These are phyloP conservation scores for Boletellus deceptivus DNA, from an alignment of 1,284 basidiomycete species.

Conservation along the genomic window DNA sequence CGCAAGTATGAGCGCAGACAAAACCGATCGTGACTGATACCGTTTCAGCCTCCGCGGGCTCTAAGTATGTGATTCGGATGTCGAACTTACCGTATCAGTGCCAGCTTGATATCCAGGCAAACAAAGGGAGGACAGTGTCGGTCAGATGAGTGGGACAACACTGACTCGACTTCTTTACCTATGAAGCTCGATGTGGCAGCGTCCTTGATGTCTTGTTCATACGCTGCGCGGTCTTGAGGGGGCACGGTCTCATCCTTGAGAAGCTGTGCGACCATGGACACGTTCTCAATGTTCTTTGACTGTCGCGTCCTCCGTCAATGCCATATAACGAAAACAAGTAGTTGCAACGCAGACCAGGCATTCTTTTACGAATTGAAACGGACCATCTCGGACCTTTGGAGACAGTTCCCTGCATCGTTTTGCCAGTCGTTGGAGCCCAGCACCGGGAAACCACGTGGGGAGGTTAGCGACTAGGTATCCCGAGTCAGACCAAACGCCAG, in stretches of 20 bases:
- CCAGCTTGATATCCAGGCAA: constrained; percentile 14
- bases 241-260: constrained; percentile 3
- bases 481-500: constrained; percentile 13
- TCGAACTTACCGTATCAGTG: constrained; percentile 20
- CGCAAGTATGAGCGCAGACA: constrained; percentile 21
- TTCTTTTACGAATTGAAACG: constrained; percentile 35
- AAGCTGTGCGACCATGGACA: constrained; percentile 20
- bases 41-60: background rate
- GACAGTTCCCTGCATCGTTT: constrained; percentile 24
- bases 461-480: constrained; percentile 21
- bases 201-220: constrained; percentile 26
- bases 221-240: background rate
- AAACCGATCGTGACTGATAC: constrained; percentile 22
- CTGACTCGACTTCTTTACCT: constrained; percentile 7
- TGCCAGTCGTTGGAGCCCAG: constrained; percentile 24
- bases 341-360: constrained; percentile 26
- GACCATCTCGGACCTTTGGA: constrained; percentile 26
- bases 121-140: background rate
- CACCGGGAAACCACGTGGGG: constrained; percentile 37
- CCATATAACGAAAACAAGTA: background rate
- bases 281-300: constrained; percentile 17
- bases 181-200: constrained; percentile 18
- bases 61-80: background rate
- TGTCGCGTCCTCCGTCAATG: background rate
- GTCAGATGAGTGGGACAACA: background rate